Conservation (phyloP, 345 rosid genomes). For the Eucalyptus pauciflora region DNA sequence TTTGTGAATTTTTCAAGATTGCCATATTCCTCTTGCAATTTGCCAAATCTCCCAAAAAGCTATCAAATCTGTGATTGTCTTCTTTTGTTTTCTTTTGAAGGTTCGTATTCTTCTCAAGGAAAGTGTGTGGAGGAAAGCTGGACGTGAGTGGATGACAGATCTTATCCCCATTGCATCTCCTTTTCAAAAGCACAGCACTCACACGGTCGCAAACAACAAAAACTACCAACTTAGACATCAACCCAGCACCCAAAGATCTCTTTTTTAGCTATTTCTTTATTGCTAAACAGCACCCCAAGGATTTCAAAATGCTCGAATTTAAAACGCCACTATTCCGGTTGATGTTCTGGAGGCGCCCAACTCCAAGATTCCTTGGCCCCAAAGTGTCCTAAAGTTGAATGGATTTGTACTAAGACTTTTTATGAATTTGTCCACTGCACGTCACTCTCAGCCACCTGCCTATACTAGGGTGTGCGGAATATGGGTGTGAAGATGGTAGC, state of each 20-base stretch:
- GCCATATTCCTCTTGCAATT: neutral
- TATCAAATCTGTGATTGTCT: neutral
- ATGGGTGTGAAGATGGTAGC: neutral
- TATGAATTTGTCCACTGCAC: neutral
- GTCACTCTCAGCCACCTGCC: neutral
- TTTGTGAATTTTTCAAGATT: neutral
- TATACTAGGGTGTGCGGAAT: neutral
- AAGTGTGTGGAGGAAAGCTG: neutral
- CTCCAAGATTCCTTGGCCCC: neutral
- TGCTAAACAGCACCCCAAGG: neutral
- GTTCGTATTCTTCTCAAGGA: neutral
- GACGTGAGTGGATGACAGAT: conserved; percentile 2
- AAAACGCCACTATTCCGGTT: neutral
- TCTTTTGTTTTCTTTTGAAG: neutral
- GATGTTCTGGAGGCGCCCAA: neutral
- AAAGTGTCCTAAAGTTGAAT: neutral
- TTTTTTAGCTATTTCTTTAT: neutral
- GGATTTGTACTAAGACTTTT: neutral
- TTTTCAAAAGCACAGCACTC: neutral
- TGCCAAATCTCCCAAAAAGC: neutral
- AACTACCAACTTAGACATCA: neutral
- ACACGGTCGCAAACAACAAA: neutral
- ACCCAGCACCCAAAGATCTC: neutral
- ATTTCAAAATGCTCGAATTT: neutral
- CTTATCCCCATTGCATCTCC: neutral